Base-by-base conservation (phyloP, 305 asterid genomes). In the Fraxinus greggii region DNA sequence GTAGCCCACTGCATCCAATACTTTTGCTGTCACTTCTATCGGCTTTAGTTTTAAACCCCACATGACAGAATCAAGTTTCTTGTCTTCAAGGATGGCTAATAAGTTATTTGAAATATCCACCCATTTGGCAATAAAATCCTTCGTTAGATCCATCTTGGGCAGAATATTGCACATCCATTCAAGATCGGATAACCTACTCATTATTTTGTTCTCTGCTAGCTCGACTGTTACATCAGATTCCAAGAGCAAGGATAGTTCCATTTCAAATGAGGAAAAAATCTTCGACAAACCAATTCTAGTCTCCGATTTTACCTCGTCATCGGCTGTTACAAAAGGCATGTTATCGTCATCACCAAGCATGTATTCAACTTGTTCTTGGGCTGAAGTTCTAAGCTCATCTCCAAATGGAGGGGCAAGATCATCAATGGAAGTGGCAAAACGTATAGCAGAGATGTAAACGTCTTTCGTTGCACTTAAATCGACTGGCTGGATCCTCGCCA, bases 361-460 rank as follows among this genome's bases (percentile, higher is more conserved):
- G 89, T 87, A 93, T 36, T 92, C 98, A 3, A 91, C 90, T 81
- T 93, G 97, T 83, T 93, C 97, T 84, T 91, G 95, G 31, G 98
- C 98, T 24, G 94, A 92, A 26, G 81, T 81, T 86, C 88, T 89
- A 19, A 92, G 88, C 80, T 91, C 92, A 36, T 89, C 93, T 1
- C 91, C 92, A 12, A 90, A 92, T 29, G 90, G 88, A 42, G 91
- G 92, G 85, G 72, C 81, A 9, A 90, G 85, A 36, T 75, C 81
- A 29, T 75, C 79, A 8, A 78, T 78, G 4, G 92, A 88, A 76
- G 97, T 93, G 83, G 97, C 97, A 59, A 88, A 88, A 26, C 92
- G 93, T 73, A 93, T 81, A 0, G 97, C 95, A 2, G 95, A 89
- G 73, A 93, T 79, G 79, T 91, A 88, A 63, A 91, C 94, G 29